Base-by-base conservation (phyloP, 1,284 basidiomycete genomes). In the Irpex sp. region DNA sequence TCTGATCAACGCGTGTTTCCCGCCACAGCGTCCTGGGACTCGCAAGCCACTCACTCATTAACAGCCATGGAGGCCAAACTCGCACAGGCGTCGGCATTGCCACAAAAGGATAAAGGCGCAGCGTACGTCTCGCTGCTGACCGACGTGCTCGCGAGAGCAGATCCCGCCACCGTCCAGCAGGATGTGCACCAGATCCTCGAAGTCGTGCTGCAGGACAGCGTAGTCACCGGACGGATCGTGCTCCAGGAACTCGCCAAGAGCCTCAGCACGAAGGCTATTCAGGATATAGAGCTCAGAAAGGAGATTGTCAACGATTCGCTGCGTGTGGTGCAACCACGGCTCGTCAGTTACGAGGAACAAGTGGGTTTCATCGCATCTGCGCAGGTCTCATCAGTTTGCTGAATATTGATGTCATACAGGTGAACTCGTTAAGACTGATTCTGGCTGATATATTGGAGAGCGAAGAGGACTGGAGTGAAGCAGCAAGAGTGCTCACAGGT, bases 261-360 rank as follows among this genome's bases (percentile, higher is more conserved):
- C 44, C 79, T 95, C 47, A 80, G 79, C 36, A 81, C 83, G 56
- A 84, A 82, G 11, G 74, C 74, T 1, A 79, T 93, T 68, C 78
- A 81, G 59, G 81, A 89, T 69, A 71, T 77, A 11, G 84, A 86
- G 15, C 69, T 85, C 34, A 83, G 85, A 68, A 92, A 91, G 74
- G 80, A 80, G 60, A 79, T 95, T 60, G 84, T 95, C 19, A 81
- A 93, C 72, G 86, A 89, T 62, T 88, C 88, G 0, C 80, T 97
- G 48, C 79, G 82, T 48, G 84, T 85, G 44, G 79, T 94, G 21
- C 91, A 93, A 71, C 88, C 91, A 1, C 83, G 90, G 63, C 84
- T 88, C 68, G 88, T 88, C 49, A 96, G 93, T 77, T 97, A 94
- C 73, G 97, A 98, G 75, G 96, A 98, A 76, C 95, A 97, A 83